phyloP scores from a whole-genome alignment of 1,284 basidiomycete species.

The Microstroma glucosiphilum region DNA sequence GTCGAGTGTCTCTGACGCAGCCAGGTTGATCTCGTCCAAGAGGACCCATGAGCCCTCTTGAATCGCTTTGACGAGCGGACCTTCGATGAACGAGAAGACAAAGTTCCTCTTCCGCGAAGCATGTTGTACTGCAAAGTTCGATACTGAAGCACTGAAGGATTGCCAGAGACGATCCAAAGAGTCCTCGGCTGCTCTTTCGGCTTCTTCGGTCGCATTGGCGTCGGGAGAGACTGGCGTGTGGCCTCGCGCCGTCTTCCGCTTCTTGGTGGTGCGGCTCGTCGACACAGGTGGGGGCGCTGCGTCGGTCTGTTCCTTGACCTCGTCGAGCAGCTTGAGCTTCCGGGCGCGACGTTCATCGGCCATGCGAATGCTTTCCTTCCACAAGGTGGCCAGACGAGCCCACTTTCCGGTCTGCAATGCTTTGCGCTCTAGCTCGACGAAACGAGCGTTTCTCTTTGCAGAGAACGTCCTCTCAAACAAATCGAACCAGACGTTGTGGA shows the following conservation, averaged over 20 bases:
- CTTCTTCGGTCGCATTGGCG: not conserved
- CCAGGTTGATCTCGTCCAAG: conserved; percentile 93
- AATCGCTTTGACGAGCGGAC: conserved; percentile 87
- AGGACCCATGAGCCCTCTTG: conserved; percentile 88
- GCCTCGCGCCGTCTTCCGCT: conserved; percentile 38
- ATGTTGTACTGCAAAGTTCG: conserved; percentile 64
- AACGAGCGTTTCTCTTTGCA: conserved; percentile 79
- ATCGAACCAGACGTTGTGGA: conserved; percentile 73
- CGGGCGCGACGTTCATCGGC: conserved; percentile 14
- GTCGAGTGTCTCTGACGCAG: conserved; percentile 88
- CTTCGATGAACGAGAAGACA: conserved; percentile 85
- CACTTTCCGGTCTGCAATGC: conserved; percentile 78
- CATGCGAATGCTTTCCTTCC: conserved; percentile 70
- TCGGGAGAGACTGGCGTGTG: conserved; percentile 21
- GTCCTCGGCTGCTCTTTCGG: conserved; percentile 3
- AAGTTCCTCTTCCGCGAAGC: conserved; percentile 37
- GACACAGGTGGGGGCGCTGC: not conserved
- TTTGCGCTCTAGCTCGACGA: conserved; percentile 75
- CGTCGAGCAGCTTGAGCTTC: conserved; percentile 5
- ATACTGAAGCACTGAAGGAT: conserved; percentile 65
- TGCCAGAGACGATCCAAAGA: conserved; percentile 34
- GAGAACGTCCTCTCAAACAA: conserved; percentile 86
- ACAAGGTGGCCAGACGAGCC: conserved; percentile 74
- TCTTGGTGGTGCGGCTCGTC: conserved; percentile 25
- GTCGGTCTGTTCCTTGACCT: not conserved